Base-by-base conservation (phyloP, 257 asterid genomes). In the Misopates orontium region DNA sequence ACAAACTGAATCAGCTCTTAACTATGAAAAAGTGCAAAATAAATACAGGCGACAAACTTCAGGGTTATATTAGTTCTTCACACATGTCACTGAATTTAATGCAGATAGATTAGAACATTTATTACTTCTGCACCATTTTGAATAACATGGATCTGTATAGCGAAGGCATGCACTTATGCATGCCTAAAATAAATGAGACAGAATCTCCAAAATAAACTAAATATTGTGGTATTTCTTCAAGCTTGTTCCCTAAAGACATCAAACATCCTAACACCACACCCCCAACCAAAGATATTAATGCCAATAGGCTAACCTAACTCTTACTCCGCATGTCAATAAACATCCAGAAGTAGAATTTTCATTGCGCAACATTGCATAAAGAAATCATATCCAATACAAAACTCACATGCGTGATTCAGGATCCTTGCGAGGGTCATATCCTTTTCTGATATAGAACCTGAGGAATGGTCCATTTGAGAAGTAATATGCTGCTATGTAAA, bases 381-480 rank as follows among this genome's bases (percentile, higher is more conserved):
- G 20, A 45, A n/a, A 45, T 1, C 1, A n/a, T 16, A 45, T 45
- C 66, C 31, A 60, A 60, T 55, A 48, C 55, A 54, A 67, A 25
- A 69, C 95, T 85, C 73, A 92, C 97, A 87, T 77, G 78, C 97
- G 88, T 61, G 99, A 90, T 75, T 90, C 96, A 8, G 96, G 92
- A 76, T 93, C 99, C 73, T 77, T 82, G 73, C 99, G 96, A 62
- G 97, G 99, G 80, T 93, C 99, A 61, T 90, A 93, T 72, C 99
- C 97, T 80, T 93, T 93, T 79, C 85, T 86, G 66, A 93, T 86
- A 89, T 89, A 90, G 79, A 93, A 86, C 74, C 95, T 82, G 71
- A 79, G 82, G 77, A 80, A 93, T 56, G 99, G 99, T 58, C 97
- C 97, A 68, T 86, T 87, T 66, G 90, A 81, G 79, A 93, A 93